phyloP scores from a whole-genome alignment of 805 yeast species.

The Kuraishia piskuri region DNA sequence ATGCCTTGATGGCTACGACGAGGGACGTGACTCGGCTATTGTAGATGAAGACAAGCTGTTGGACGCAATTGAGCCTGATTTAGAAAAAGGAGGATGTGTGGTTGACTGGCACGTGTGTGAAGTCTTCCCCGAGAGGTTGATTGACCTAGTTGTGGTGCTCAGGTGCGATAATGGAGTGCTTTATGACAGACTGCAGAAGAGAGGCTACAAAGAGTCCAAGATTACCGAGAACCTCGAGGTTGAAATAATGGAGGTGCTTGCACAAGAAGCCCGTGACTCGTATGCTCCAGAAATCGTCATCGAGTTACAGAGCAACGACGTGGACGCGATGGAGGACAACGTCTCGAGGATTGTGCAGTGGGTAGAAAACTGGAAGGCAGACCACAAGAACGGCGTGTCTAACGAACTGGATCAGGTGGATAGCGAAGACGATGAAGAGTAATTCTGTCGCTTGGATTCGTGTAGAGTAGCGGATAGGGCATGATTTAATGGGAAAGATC shows the following conservation, averaged over 20 bases:
- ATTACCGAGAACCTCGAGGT: conserved; percentile 90
- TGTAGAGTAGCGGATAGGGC: too few species aligned
- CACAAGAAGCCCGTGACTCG: conserved; percentile 78
- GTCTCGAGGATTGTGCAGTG: conserved; percentile 68
- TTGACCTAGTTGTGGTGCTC: conserved; percentile 87
- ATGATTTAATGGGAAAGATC: not conserved
- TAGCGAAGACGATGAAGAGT: conserved; percentile 9
- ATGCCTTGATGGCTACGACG: conserved; percentile 80
- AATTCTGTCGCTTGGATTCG: too few species aligned
- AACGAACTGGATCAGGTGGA: conserved; percentile 29
- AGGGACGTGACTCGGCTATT: conserved; percentile 73
- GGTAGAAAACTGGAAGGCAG: conserved; percentile 66
- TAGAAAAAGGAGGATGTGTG: conserved; percentile 80
- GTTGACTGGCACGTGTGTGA: conserved; percentile 98
- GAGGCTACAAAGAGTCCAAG: conserved; percentile 76
- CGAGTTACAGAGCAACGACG: conserved; percentile 62
- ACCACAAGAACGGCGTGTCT: conserved; percentile 53
- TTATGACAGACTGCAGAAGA: conserved; percentile 63
- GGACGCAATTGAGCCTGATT: conserved; percentile 70
- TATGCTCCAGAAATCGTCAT: conserved; percentile 78
- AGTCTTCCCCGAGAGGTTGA: conserved; percentile 84
- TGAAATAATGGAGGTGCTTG: conserved; percentile 90
- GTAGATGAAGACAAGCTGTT: conserved; percentile 88
- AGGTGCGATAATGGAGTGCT: conserved; percentile 66
- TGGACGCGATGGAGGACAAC: conserved; percentile 76